Base-by-base conservation (phyloP, 139 green algal genomes). In the Marvania coccoides region DNA sequence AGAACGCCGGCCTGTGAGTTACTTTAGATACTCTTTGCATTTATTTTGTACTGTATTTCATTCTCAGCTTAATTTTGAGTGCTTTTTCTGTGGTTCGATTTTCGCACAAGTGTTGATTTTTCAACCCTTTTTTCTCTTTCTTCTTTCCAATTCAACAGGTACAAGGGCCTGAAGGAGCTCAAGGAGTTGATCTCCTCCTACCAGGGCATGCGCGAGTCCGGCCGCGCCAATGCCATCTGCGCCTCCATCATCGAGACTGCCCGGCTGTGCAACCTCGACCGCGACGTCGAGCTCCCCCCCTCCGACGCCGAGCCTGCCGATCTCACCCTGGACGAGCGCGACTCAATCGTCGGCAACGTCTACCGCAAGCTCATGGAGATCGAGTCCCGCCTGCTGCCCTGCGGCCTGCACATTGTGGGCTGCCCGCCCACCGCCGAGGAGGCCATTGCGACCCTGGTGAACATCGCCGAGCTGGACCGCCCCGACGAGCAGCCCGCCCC, bases 1-100 rank as follows among this genome's bases (percentile, higher is more conserved):
- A 99, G 89, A 99, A 99, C 70, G 93, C 93, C 3, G 94, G 94
- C 31, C 85, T 99, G 57, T 98, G 98, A n/a, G n/a, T n/a, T n/a
- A n/a, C n/a, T n/a, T n/a, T n/a, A n/a, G n/a, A 46, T 13, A 46
- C 10, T 46, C 38, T 13, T 46, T 10, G 38, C 38, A 46, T 46
- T 13, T 13, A 10, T 10, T 1, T 10, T n/a, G 38, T n/a, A 13
- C 38, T 69, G 28, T 6, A 55, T 55, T 55, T 23, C 6, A n/a
- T n/a, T n/a, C n/a, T n/a, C n/a, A n/a, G n/a, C n/a, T n/a, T n/a
- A n/a, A n/a, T n/a, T n/a, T n/a, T n/a, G n/a, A n/a, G n/a, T n/a
- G n/a, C n/a, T n/a, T n/a, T n/a, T n/a, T n/a, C n/a, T n/a, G n/a
- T n/a, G n/a, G n/a, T n/a, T n/a, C n/a, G n/a, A n/a, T n/a, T n/a